Conservation (phyloP, 1,284 basidiomycete species). For the Amylostereum areolatum region DNA sequence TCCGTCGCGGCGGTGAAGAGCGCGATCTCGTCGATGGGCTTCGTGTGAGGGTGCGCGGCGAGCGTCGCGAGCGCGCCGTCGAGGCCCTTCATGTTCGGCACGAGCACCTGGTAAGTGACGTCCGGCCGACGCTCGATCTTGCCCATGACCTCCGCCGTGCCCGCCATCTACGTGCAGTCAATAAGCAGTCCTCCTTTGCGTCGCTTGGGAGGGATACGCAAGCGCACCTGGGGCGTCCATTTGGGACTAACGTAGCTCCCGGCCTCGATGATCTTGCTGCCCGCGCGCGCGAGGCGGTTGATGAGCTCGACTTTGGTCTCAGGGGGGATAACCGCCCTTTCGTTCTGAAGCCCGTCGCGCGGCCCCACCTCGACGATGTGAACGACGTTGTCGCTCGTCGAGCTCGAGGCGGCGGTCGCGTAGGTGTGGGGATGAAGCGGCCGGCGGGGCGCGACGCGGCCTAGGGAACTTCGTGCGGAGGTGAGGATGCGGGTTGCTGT, state of each 20-base stretch:
- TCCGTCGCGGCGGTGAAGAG: constrained; percentile 90
- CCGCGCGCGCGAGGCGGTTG: constrained; percentile 66
- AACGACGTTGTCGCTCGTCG: constrained; percentile 33
- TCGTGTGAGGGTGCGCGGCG: constrained; percentile 28
- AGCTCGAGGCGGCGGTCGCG: not conserved
- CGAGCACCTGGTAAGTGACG: constrained; percentile 77
- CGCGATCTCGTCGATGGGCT: constrained; percentile 78
- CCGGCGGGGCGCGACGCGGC: not conserved
- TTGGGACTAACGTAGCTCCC: constrained; percentile 92
- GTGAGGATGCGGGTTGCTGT: too few relatives aligned
- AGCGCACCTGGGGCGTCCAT: constrained; percentile 84
- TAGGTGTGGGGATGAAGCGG: not conserved
- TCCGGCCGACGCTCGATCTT: constrained; percentile 46
- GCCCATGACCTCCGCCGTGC: constrained; percentile 68
- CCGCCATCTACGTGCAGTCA: constrained; percentile 66
- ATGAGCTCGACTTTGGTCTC: constrained; percentile 81
- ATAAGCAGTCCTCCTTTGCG: not conserved
- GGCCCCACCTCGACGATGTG: constrained; percentile 91
- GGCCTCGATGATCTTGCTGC: constrained; percentile 74
- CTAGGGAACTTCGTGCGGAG: too few relatives aligned
- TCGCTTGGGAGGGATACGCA: constrained; percentile 8
- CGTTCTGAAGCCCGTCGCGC: constrained; percentile 92
- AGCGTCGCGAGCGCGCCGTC: constrained; percentile 59
- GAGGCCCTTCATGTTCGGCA: constrained; percentile 81
- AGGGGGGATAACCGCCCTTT: constrained; percentile 70